Evolutionary conservation across 2,329 filamentous ascomycete species (phyloP).

Genomic region (Aspergillus calidoustus): DNA sequence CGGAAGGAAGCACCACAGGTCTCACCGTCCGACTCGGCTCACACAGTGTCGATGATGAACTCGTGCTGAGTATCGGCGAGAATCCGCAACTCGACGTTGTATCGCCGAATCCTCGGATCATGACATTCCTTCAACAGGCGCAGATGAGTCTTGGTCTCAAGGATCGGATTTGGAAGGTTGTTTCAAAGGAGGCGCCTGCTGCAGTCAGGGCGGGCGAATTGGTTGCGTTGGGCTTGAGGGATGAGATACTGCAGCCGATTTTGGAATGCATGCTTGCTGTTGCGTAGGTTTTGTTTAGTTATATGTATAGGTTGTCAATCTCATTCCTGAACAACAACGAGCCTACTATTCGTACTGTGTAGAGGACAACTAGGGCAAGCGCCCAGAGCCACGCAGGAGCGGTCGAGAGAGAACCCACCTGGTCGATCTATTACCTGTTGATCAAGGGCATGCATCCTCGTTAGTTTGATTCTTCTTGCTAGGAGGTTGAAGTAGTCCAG

Average conservation of each 20-base stretch:
- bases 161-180: constrained; percentile 31
- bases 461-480: too few species aligned
- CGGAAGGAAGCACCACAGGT: background rate
- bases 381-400: too few species aligned
- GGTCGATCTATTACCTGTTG: too few species aligned
- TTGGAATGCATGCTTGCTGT: background rate
- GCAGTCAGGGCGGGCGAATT: background rate
- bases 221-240: background rate
- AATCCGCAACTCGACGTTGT: constrained; percentile 34
- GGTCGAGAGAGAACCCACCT: too few species aligned
- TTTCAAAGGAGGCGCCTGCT: constrained; percentile 17
- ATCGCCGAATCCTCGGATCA: constrained; percentile 25
- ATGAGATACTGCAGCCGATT: background rate
- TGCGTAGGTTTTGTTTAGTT: background rate
- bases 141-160: constrained; percentile 36
- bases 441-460: too few species aligned
- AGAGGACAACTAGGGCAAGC: too few species aligned
- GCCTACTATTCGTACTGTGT: too few species aligned
- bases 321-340: too few species aligned
- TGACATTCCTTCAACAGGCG: constrained; percentile 17
- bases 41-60: background rate
- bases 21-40: background rate
- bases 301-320: too few species aligned
- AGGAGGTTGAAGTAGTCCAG: too few species aligned
- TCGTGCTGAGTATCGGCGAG: constrained; percentile 30